Evolutionary conservation across 495 filamentous ascomycete genomes (phyloP).

Genomic region (Talaromyces borbonicus): DNA sequence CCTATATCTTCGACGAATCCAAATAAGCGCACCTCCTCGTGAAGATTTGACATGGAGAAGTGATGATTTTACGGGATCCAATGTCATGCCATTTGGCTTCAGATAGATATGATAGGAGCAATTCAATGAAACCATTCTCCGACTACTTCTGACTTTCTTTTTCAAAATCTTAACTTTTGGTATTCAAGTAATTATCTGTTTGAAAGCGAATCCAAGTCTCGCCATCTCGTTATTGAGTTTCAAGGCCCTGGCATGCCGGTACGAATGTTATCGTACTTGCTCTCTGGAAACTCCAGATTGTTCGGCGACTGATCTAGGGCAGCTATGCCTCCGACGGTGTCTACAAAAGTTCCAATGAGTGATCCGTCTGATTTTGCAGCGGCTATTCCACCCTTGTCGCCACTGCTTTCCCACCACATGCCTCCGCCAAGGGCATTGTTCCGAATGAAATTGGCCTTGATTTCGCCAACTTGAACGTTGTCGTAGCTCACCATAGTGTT

Average conservation of each 20-base stretch:
- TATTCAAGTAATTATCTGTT: too few relatives aligned
- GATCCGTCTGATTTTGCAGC: constrained; percentile 41
- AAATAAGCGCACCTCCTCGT: constrained; percentile 38
- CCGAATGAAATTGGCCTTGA: constrained; percentile 60
- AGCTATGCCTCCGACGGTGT: constrained; percentile 34
- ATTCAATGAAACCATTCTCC: constrained; percentile 7
- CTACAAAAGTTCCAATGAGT: constrained; percentile 51
- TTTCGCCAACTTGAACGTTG: constrained; percentile 43
- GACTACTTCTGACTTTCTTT: not conserved
- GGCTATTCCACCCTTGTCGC: constrained; percentile 48
- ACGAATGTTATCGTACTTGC: constrained; percentile 71
- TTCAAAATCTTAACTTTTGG: too few relatives aligned
- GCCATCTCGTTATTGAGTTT: not conserved
- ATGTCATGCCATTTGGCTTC: constrained; percentile 14
- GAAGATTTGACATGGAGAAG: constrained; percentile 15
- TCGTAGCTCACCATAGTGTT: constrained; percentile 73
- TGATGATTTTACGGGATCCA: too few relatives aligned
- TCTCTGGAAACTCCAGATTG: constrained; percentile 59
- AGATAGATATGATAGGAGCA: not conserved
- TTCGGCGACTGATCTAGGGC: constrained; percentile 54
- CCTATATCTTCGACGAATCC: constrained; percentile 97
- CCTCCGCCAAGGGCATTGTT: constrained; percentile 61
- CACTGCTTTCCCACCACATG: constrained; percentile 93
- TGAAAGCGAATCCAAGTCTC: too few relatives aligned
- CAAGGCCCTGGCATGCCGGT: constrained; percentile 21